Evolutionary conservation across 2,329 filamentous ascomycete species (phyloP).

Genomic region (Pestalotiopsis sp.): DNA sequence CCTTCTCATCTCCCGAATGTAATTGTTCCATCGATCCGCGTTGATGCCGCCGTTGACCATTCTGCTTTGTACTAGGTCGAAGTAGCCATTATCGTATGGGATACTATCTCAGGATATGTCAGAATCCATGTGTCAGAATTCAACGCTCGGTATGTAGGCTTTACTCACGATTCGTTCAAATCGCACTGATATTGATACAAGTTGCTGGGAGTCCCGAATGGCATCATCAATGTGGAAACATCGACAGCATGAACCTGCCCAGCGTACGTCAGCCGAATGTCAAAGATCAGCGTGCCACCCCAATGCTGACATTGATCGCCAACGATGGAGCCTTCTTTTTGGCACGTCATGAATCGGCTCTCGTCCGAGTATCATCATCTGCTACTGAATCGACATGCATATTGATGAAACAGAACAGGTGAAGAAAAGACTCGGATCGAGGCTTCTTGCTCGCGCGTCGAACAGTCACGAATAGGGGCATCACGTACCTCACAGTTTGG

Average conservation of each 20-base stretch:
- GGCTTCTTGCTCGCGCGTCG: slow-evolving; percentile 1
- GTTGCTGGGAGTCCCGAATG: slow-evolving; percentile 46
- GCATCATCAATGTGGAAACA: slow-evolving; percentile 58
- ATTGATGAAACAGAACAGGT: too few relatives aligned
- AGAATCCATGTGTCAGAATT: slow-evolving; percentile 14
- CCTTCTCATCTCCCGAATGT: slow-evolving; percentile 74
- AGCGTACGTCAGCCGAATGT: neutral
- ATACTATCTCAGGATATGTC: slow-evolving; percentile 23
- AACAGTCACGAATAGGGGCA: neutral
- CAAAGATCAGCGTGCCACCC: too few relatives aligned
- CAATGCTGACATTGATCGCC: too few relatives aligned
- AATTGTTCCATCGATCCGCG: slow-evolving; percentile 71
- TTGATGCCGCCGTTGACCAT: slow-evolving; percentile 75
- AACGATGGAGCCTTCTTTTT: too few relatives aligned
- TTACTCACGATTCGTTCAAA: slow-evolving; percentile 62
- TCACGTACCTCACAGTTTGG: slow-evolving; percentile 64
- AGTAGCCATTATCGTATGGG: slow-evolving; percentile 66
- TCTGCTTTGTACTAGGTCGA: slow-evolving; percentile 83
- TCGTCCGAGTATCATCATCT: too few relatives aligned
- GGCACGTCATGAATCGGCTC: too few relatives aligned
- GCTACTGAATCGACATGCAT: too few relatives aligned
- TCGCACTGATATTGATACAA: slow-evolving; percentile 74
- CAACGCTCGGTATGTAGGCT: neutral
- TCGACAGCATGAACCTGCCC: slow-evolving; percentile 72
- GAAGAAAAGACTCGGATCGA: slow-evolving; percentile 10